These are phyloP conservation scores for Globisporangium okanoganense DNA, from an alignment of 352 stramenopile species.

Conservation along the genomic window DNA sequence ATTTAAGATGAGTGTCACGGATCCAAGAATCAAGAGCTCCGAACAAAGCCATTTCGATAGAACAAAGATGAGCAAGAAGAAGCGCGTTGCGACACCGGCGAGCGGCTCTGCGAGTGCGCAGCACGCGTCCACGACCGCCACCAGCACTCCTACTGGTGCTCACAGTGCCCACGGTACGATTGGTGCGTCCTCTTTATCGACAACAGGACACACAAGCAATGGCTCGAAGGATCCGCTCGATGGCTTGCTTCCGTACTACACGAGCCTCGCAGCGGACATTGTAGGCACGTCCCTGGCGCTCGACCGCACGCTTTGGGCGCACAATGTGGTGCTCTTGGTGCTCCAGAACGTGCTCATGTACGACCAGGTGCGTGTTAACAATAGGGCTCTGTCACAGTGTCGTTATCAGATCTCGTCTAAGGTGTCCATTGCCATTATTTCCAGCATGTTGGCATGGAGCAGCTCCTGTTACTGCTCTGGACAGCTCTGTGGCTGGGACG, in stretches of 20 bases:
- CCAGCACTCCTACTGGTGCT: background rate
- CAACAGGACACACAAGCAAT: background rate
- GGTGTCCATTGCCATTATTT: background rate
- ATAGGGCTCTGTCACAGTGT: too few relatives aligned
- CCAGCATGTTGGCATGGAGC: constrained; percentile 26
- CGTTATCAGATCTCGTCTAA: too few relatives aligned
- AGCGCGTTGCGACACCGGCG: constrained; percentile 12
- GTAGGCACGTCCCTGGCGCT: constrained; percentile 16
- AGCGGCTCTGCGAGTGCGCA: background rate
- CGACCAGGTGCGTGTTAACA: constrained; percentile 26
- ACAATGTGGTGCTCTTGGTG: constrained; percentile 26
- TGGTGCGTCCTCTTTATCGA: background rate
- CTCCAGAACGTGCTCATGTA: constrained; percentile 43
- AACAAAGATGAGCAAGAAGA: constrained; percentile 41
- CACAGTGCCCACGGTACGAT: background rate
- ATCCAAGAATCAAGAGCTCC: constrained; percentile 3
- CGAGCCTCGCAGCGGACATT: constrained; percentile 17
- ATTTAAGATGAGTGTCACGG: background rate
- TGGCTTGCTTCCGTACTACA: constrained; percentile 9
- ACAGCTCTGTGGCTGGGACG: constrained; percentile 44
- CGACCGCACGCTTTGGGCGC: constrained; percentile 30
- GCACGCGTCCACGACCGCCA: background rate
- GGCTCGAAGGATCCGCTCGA: background rate
- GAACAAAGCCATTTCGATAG: background rate
- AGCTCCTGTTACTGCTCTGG: constrained; percentile 24